A percentile compares a stretch with the other conserved stretches of the same genome.
Conservation (phyloP, 129 eudicot species). For the Kitagawia praeruptora region DNA sequence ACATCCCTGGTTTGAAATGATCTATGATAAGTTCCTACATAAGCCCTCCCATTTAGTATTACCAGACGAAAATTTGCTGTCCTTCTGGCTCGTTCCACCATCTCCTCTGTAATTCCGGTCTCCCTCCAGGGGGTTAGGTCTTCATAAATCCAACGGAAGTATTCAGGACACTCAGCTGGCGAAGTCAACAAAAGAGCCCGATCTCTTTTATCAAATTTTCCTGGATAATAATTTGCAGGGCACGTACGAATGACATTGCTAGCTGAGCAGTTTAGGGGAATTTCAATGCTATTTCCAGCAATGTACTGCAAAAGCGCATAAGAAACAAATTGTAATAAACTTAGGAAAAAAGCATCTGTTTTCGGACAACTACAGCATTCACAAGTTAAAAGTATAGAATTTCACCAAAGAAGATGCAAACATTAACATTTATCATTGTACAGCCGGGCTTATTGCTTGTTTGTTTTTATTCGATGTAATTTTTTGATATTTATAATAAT, state of each 20-base stretch:
- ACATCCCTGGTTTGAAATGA: slow-evolving; percentile 60
- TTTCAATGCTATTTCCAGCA: slow-evolving; percentile 11
- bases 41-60: slow-evolving; percentile 57
- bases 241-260: slow-evolving; percentile 33
- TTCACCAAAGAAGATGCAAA: too few species aligned
- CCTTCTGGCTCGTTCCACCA: slow-evolving; percentile 45
- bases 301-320: not conserved
- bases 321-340: not conserved
- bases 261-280: slow-evolving; percentile 31
- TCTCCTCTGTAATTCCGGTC: slow-evolving; percentile 58
- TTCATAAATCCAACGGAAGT: slow-evolving; percentile 74
- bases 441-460: not conserved
- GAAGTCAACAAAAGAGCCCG: slow-evolving; percentile 12
- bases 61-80: slow-evolving; percentile 72
- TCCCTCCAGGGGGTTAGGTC: slow-evolving; percentile 81
- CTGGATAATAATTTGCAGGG: slow-evolving; percentile 56
- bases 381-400: too few species aligned
- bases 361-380: not conserved
- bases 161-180: slow-evolving; percentile 55
- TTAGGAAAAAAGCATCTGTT: not conserved
- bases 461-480: not conserved
- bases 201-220: slow-evolving; percentile 13
- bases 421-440: too few species aligned
- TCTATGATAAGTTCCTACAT: slow-evolving; percentile 39
- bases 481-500: not conserved